Evolutionary conservation across 306 rosid species (phyloP), one percentile per base, ranked within the genome.

Genomic region (Cucumis cinereus): DNA sequence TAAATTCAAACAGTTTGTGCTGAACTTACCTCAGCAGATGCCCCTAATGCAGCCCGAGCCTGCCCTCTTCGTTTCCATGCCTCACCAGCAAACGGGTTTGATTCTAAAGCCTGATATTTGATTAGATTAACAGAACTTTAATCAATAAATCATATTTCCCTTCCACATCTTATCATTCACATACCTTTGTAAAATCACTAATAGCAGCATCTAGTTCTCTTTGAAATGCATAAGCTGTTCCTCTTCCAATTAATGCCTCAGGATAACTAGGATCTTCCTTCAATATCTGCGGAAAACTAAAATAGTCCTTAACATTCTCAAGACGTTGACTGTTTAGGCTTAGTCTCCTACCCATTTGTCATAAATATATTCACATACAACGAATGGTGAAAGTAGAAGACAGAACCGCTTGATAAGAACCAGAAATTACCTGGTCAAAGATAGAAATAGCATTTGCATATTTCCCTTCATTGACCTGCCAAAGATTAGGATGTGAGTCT

Each of bases 1-100:
- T 58, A 58, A 41, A 23, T 41, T 17, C 43, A 19, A 76, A 43
- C 70, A 72, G 80, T 67, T 56, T 43, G 43, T 79, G 81, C 43
- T 67, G 33, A 47, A 78, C 86, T 89, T 79, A 91, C 99, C 94
- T 87, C 95, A 80, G 82, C 85, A 84, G 88, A 89, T 83, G 89
- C 88, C 79, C 99, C 99, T 76, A 94, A 84, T n/a, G 97, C 99
- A 70, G 99, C 97, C 70, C 93, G 91, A 45, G 99, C 99, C 83
- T 94, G 99, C 82, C 99, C 99, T 85, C 99, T 92, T 80, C 99
- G 87, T 79, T 94, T 94, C 99, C 99, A 94, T 79, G 97, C 99
- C 86, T 94, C 99, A 61, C 93, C 88, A 75, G 97, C 97, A 35
- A 83, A 81, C 45, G 95, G 91, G 86, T 94, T 94, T 73, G 88